Evolutionary conservation across 2,329 filamentous ascomycete genomes (phyloP), one percentile per base, ranked within the genome.

Genomic region (Cladosporium colombiae): DNA sequence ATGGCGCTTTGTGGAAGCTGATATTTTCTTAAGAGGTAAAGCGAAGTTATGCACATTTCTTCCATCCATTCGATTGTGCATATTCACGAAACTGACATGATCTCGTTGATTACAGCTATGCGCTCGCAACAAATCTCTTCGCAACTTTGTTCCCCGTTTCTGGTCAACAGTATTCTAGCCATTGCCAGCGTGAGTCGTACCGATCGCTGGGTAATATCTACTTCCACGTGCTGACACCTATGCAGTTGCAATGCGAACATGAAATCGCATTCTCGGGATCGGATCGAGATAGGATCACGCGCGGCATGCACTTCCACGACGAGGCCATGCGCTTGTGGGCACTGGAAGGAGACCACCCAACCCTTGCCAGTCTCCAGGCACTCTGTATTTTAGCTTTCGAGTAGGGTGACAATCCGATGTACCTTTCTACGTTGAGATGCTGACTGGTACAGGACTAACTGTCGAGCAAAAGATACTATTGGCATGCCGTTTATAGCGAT

Each of bases 1-100:
- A 16, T 68, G 67, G 67, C 65, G 65, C 6, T 68, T 67, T 21
- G 65, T 68, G 7, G 67, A 68, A 46, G 44, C 65, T 6, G 67
- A 68, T 49, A 58, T 68, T 6, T 68, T 68, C 46, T 25, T 68
- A 29, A 37, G 37, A 33, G 65, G 67, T 68, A 46, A 13, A n/a
- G 7, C 52, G 16, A 55, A 55, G 7, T 31, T 33, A 46, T 46
- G 40, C 40, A 21, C n/a, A 21, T 0, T 21, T 46, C 8, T 14
- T 21, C 40, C 10, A 4, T 11, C 3, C 7, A 46, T 46, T 16
- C 8, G 21, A 4, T 10, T 18, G n/a, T 11, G 40, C 18, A 4
- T 21, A 5, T 21, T 0, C n/a, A 21, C n/a, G n/a, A 21, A 6
- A 18, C 40, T 46, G 14, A 46, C 40, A 21, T 1, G 1, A 46